A percentile compares a stretch with the other conserved stretches of the same genome.
These are phyloP conservation scores for Calonectria montana DNA, from an alignment of 2,329 filamentous ascomycete genomes.

Conservation along the genomic window DNA sequence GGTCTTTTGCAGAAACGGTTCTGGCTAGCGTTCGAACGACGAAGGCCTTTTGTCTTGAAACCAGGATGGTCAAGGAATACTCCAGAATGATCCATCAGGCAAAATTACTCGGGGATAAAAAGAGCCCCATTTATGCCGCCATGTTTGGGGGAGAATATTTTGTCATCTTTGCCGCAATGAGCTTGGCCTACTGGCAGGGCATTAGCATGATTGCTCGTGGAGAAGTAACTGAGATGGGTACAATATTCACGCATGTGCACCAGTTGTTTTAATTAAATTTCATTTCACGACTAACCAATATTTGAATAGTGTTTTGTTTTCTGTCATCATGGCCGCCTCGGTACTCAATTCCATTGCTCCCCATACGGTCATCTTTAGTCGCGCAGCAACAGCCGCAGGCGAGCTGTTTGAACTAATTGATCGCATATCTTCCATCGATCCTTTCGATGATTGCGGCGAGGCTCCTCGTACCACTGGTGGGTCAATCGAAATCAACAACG, in stretches of 20 bases:
- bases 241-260: conserved; percentile 51
- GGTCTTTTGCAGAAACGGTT: conserved; percentile 47
- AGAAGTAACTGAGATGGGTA: conserved; percentile 51
- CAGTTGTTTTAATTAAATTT: background rate
- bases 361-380: conserved; percentile 50
- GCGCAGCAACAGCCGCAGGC: conserved; percentile 48
- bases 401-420: conserved; percentile 53
- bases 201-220: conserved; percentile 50
- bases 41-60: conserved; percentile 52
- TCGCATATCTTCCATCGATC: conserved; percentile 49
- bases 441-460: conserved; percentile 44
- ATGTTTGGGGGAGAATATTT: conserved; percentile 51
- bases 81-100: conserved; percentile 48
- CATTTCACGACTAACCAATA: background rate
- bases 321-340: conserved; percentile 52
- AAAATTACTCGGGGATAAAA: conserved; percentile 46
- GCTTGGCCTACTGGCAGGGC: conserved; percentile 59
- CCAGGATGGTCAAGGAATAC: conserved; percentile 48
- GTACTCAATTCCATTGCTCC: conserved; percentile 51
- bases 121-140: conserved; percentile 47
- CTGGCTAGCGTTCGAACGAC: conserved; percentile 50
- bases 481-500: conserved; percentile 48
- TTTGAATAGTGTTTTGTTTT: conserved; percentile 48
- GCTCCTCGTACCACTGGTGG: conserved; percentile 40
- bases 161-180: conserved; percentile 45